These are phyloP conservation scores for Ophiostoma piceae DNA, from an alignment of 2,329 filamentous ascomycete species.

Conservation along the genomic window DNA sequence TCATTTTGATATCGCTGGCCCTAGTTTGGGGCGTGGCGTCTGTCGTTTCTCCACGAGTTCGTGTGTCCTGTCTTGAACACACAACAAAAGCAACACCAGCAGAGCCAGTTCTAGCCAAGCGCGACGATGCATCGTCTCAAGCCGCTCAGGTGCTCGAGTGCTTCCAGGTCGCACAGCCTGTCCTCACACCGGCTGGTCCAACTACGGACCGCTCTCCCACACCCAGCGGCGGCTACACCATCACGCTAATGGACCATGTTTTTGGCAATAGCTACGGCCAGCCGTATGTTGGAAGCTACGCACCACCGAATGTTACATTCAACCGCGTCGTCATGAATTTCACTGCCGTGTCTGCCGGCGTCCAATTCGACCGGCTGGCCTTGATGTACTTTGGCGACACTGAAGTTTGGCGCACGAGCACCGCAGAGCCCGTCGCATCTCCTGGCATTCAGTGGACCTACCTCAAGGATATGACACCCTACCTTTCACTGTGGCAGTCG, in stretches of 20 bases:
- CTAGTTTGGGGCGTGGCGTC: neutral
- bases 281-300: slow-evolving; percentile 64
- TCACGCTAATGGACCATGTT: slow-evolving; percentile 62
- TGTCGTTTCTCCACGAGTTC: neutral
- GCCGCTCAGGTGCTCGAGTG: slow-evolving; percentile 48
- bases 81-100: neutral
- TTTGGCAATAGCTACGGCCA: slow-evolving; percentile 69
- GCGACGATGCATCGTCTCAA: neutral
- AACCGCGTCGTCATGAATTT: slow-evolving; percentile 72
- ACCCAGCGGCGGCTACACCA: slow-evolving; percentile 39
- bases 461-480: slow-evolving; percentile 72
- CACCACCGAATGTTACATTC: slow-evolving; percentile 63
- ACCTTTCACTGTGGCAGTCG: slow-evolving; percentile 60
- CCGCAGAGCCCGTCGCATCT: slow-evolving; percentile 63
- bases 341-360: slow-evolving; percentile 64
- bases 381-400: slow-evolving; percentile 70
- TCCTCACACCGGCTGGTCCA: slow-evolving; percentile 47
- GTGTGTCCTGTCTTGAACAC: neutral
- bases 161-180: slow-evolving; percentile 64
- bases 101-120: neutral
- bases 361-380: slow-evolving; percentile 71
- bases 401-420: slow-evolving; percentile 79
- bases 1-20: neutral
- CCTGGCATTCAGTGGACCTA: slow-evolving; percentile 71
- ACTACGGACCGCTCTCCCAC: slow-evolving; percentile 28